Evolutionary conservation across 2,329 filamentous ascomycete genomes (phyloP).

Genomic region (Colletotrichum aenigma): DNA sequence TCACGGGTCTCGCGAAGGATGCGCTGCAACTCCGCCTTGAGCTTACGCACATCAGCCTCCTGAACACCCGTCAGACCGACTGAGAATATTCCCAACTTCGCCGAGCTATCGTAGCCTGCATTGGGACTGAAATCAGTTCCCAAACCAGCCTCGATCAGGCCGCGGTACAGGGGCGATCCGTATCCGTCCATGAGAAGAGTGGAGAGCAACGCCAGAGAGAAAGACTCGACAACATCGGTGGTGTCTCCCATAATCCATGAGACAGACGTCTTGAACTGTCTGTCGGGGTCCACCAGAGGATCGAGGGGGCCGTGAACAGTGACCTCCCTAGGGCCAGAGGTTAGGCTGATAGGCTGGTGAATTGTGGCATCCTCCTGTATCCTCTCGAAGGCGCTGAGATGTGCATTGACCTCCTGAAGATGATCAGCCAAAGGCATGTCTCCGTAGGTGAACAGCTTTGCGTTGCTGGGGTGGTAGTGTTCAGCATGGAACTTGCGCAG

Average conservation of each 20-base stretch:
- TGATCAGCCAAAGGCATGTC: conserved; percentile 88
- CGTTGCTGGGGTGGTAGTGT: conserved; percentile 97
- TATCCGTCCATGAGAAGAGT: conserved; percentile 92
- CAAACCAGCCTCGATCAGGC: conserved; percentile 85
- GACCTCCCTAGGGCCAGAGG: conserved; percentile 68
- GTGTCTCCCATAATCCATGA: conserved; percentile 92
- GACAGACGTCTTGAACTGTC: conserved; percentile 91
- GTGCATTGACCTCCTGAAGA: conserved; percentile 76
- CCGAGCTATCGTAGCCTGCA: conserved; percentile 85
- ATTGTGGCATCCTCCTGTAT: conserved; percentile 74
- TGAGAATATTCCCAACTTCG: conserved; percentile 81
- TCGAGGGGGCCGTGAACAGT: conserved; percentile 83
- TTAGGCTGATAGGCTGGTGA: conserved; percentile 76
- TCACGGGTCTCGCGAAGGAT: conserved; percentile 73
- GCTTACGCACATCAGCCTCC: conserved; percentile 75
- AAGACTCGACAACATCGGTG: conserved; percentile 83
- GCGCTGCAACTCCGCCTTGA: conserved; percentile 75
- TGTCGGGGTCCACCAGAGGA: conserved; percentile 81
- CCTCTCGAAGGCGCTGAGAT: conserved; percentile 75
- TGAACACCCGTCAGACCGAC: conserved; percentile 91
- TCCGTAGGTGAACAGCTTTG: conserved; percentile 94
- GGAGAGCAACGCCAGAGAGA: conserved; percentile 81
- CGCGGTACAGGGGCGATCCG: conserved; percentile 89
- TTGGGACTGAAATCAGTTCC: conserved; percentile 96
- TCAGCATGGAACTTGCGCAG: conserved; percentile 86